These are phyloP conservation scores for Vigna radiata DNA, from an alignment of 306 rosid species.

Conservation along the genomic window DNA sequence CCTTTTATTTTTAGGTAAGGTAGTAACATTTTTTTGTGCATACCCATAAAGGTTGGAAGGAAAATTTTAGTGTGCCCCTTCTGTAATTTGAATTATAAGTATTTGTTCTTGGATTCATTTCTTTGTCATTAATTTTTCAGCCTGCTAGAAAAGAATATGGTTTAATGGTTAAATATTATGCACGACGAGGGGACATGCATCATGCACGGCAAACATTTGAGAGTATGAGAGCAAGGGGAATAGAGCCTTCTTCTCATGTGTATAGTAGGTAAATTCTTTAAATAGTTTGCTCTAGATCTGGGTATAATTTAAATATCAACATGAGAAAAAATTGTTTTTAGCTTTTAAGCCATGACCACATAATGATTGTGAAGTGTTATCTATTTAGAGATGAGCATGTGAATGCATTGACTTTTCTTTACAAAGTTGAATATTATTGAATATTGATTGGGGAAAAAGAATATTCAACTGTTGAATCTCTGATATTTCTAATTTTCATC, in stretches of 20 bases:
- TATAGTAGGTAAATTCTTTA: slow-evolving; percentile 72
- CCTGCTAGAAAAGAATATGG: slow-evolving; percentile 97
- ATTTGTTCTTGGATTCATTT: slow-evolving; percentile 43
- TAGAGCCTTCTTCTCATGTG: slow-evolving; percentile 91
- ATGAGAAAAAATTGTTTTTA: slow-evolving; percentile 34
- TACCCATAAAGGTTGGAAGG: slow-evolving; percentile 6
- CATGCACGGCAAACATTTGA: slow-evolving; percentile 93
- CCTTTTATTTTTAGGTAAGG: background rate
- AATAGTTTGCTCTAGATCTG: slow-evolving; percentile 29
- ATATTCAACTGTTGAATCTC: background rate
- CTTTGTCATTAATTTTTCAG: slow-evolving; percentile 54
- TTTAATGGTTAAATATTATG: slow-evolving; percentile 89
- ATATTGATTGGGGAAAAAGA: background rate
- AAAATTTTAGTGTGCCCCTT: slow-evolving; percentile 14
- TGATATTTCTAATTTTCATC: slow-evolving; percentile 16
- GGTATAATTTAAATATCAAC: slow-evolving; percentile 4
- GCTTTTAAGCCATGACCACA: slow-evolving; percentile 22
- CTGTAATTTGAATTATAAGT: slow-evolving; percentile 1
- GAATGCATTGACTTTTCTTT: background rate
- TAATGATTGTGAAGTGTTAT: slow-evolving; percentile 18
- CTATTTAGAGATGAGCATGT: slow-evolving; percentile 1
- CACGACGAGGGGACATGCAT: slow-evolving; percentile 95
- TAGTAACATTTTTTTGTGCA: background rate
- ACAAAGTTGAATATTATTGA: slow-evolving; percentile 1
- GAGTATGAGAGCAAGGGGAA: slow-evolving; percentile 96